Percentiles rank a stretch among this genome's conserved stretches.
phyloP scores from a whole-genome alignment of 306 rosid species.

The Rosa persica region DNA sequence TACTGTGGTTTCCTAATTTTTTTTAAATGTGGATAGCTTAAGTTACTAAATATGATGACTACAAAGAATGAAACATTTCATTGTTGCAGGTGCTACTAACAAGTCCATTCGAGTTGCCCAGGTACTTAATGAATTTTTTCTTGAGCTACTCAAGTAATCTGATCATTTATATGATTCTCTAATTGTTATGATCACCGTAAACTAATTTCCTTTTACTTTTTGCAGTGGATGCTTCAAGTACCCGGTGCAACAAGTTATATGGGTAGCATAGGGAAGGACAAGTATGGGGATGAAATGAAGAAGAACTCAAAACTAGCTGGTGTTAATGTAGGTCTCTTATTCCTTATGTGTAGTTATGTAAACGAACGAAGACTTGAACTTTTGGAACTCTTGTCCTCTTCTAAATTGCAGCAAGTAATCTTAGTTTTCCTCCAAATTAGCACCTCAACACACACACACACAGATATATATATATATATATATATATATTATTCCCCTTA shows the following conservation, averaged over 20 bases:
- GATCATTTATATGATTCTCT: neutral
- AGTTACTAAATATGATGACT: neutral
- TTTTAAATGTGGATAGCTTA: too few species aligned
- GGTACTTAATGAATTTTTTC: slow-evolving; percentile 35
- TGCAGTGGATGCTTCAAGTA: slow-evolving; percentile 86
- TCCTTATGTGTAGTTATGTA: neutral
- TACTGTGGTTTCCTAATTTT: neutral
- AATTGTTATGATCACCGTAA: neutral
- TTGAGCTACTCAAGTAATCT: neutral
- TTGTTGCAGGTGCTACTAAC: slow-evolving; percentile 78
- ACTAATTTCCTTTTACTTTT: neutral
- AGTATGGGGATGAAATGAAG: slow-evolving; percentile 85
- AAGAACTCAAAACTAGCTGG: slow-evolving; percentile 63
- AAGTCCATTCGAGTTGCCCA: slow-evolving; percentile 89
- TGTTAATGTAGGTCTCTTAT: slow-evolving; percentile 57
- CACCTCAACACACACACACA: neutral
- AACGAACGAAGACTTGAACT: neutral
- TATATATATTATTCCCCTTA: neutral
- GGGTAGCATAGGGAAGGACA: slow-evolving; percentile 93
- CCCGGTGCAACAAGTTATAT: slow-evolving; percentile 92
- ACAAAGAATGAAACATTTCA: neutral
- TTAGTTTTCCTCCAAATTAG: neutral
- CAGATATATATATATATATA: rapidly evolving
- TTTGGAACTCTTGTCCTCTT: neutral
- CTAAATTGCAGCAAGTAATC: neutral